These are phyloP conservation scores for Morella rubra DNA, from an alignment of 306 rosid species.

Conservation along the genomic window DNA sequence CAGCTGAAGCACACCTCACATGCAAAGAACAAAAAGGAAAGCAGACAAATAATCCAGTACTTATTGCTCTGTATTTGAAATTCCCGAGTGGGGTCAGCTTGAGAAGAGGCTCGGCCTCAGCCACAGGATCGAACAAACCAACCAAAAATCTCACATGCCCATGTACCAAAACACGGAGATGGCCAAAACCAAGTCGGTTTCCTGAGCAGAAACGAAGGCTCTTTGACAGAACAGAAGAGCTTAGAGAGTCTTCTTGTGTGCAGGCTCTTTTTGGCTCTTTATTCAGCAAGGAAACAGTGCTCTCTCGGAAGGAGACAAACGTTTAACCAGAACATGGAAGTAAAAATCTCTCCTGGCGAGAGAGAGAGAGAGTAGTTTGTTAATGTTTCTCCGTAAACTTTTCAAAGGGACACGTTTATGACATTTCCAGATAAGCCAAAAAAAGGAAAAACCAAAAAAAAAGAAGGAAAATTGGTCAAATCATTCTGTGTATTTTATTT, in stretches of 20 bases:
- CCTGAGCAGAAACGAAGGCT: conserved; percentile 6
- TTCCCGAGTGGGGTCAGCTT: conserved; percentile 35
- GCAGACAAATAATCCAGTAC: conserved; percentile 27
- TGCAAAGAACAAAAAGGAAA: conserved; percentile 3
- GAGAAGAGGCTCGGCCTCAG: conserved; percentile 11
- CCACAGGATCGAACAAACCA: conserved; percentile 25
- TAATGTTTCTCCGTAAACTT: not conserved
- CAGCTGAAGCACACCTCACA: conserved; percentile 31
- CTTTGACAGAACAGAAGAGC: conserved; percentile 17
- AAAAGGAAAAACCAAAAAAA: not conserved
- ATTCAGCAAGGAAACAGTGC: not conserved
- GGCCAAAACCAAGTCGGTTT: conserved; percentile 20
- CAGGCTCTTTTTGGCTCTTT: conserved; percentile 12
- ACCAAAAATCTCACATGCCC: conserved; percentile 13
- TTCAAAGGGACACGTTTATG: not conserved
- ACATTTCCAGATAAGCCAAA: not conserved
- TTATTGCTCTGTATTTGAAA: conserved; percentile 32
- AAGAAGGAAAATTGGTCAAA: too few species aligned
- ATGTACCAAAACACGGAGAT: conserved; percentile 18
- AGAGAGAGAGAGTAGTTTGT: not conserved
- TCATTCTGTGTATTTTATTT: too few species aligned
- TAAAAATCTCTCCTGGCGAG: not conserved
- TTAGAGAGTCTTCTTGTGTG: conserved; percentile 14
- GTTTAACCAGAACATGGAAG: not conserved
- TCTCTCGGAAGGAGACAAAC: not conserved